phyloP scores from a whole-genome alignment of 2,329 filamentous ascomycete species.

The Monosporascus sp. region DNA sequence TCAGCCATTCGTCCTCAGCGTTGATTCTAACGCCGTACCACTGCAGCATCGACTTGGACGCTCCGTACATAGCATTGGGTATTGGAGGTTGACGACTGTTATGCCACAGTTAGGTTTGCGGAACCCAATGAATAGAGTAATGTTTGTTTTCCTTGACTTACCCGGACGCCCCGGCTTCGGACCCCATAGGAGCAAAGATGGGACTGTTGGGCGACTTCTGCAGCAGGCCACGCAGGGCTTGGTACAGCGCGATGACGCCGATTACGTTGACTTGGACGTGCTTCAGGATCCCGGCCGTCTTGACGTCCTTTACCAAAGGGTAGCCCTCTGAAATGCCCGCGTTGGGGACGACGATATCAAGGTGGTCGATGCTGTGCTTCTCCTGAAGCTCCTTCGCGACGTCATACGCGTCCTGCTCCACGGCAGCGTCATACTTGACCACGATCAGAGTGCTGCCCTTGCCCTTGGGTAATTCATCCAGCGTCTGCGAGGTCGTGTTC shows the following conservation, averaged over 20 bases:
- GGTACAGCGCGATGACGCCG: slow-evolving; percentile 38
- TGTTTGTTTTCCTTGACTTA: neutral
- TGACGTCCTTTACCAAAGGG: slow-evolving; percentile 25
- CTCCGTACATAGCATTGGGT: slow-evolving; percentile 35
- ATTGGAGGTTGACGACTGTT: slow-evolving; percentile 16
- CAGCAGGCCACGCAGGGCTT: slow-evolving; percentile 37
- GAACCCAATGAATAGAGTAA: neutral
- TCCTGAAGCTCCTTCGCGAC: slow-evolving; percentile 27
- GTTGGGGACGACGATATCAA: slow-evolving; percentile 50
- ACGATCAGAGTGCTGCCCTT: slow-evolving; percentile 32
- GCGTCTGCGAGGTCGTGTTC: slow-evolving; percentile 17
- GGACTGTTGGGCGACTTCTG: slow-evolving; percentile 22
- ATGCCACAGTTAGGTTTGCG: neutral
- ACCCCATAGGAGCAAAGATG: slow-evolving; percentile 35
- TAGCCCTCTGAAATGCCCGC: slow-evolving; percentile 36
- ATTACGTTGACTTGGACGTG: slow-evolving; percentile 39
- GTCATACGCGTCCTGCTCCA: slow-evolving; percentile 26
- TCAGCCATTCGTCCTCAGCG: slow-evolving; percentile 28
- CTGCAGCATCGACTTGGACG: slow-evolving; percentile 34
- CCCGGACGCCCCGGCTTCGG: slow-evolving; percentile 16
- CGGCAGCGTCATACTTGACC: slow-evolving; percentile 36
- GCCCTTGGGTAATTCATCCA: slow-evolving; percentile 31
- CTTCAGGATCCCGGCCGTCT: slow-evolving; percentile 29
- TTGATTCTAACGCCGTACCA: slow-evolving; percentile 28
- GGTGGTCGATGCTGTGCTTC: slow-evolving; percentile 30